Percentiles rank a stretch among this genome's conserved stretches.
Evolutionary conservation across 176 grass and related monocot genomes (phyloP).

Genomic region (Ensete glaucum): DNA sequence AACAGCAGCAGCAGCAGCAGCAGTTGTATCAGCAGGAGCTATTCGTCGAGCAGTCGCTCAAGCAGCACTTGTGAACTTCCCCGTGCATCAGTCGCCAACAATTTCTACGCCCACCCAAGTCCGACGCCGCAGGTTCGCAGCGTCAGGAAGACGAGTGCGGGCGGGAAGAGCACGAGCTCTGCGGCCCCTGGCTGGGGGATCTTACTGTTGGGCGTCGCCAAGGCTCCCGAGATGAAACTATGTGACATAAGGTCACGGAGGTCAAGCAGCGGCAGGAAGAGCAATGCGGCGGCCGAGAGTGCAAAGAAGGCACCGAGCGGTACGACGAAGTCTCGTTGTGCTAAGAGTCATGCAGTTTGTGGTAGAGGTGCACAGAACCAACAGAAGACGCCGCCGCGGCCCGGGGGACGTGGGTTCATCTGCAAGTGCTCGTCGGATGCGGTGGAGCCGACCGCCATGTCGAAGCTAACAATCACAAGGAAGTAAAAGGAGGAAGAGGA

Average conservation of each 20-base stretch:
- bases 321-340: background rate
- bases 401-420: constrained; percentile 9
- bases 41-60: constrained; percentile 20
- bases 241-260: constrained; percentile 19
- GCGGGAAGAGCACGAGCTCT: constrained; percentile 24
- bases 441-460: constrained; percentile 8
- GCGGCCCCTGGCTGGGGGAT: constrained; percentile 16
- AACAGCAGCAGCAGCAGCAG: constrained; percentile 19
- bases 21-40: constrained; percentile 31
- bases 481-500: constrained; percentile 1
- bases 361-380: background rate
- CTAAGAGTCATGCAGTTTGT: no score
- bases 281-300: background rate
- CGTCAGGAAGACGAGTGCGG: background rate
- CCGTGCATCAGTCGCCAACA: constrained; percentile 19
- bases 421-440: constrained; percentile 34
- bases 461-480: background rate
- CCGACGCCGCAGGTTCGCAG: constrained; percentile 25
- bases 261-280: background rate
- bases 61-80: background rate
- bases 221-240: constrained; percentile 29
- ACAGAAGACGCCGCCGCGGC: background rate
- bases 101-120: constrained; percentile 36
- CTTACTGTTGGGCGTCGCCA: constrained; percentile 30
- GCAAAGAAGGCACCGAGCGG: background rate